Evolutionary conservation across 441 rosid species (phyloP), one percentile per base, ranked within the genome.

Genomic region (Jatropha podagrica): DNA sequence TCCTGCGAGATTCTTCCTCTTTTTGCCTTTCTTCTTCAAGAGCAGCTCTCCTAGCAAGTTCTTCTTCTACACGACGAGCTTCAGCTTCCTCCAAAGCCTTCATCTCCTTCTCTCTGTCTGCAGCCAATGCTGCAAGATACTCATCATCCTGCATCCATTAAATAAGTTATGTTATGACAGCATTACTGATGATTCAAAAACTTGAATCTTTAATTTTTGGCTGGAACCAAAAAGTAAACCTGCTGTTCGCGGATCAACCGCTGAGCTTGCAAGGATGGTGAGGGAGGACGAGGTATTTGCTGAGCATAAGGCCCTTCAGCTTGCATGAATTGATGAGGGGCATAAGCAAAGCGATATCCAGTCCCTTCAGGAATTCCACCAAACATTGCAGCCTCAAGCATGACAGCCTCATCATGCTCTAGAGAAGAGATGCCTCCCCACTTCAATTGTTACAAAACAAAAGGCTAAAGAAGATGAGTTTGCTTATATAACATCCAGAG

Each of bases 381-480:
- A 75, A 96, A 94, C 97, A 96, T 96, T 78, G 98, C 99, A 81
- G 99, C 98, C 84, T 96, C 99, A 55, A 96, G 99, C 99, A 96
- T 96, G 74, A 96, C 97, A 65, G 99, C 98, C 80, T 96, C 99
- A 83, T 94, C 99, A 77, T 94, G 99, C 81, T 96, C 99, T 90
- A 82, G 90, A 1, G 99, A 91, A 59, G 99, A 96, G 72, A 96
- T 92, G 89, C 97, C 97, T 78, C 99, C 99, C 98, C 99, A 96
- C 99, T 96, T 73, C 48, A 71, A 74, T 77, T 60, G 74, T 65
- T 38, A 74, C 32, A 73, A 73, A 37, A 81, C 41, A 55, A 81
- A 56, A 74, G 32, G 56, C 78, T 46, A 65, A 78, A 71, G 65
- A 5, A 42, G 26, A 79, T 71, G 41, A 82, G 73, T 69, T 74